A percentile compares a stretch with the other conserved stretches of the same genome.
These are phyloP conservation scores for Alternaria novae-zelandiae DNA, from an alignment of 2,329 filamentous ascomycete genomes.

Conservation along the genomic window DNA sequence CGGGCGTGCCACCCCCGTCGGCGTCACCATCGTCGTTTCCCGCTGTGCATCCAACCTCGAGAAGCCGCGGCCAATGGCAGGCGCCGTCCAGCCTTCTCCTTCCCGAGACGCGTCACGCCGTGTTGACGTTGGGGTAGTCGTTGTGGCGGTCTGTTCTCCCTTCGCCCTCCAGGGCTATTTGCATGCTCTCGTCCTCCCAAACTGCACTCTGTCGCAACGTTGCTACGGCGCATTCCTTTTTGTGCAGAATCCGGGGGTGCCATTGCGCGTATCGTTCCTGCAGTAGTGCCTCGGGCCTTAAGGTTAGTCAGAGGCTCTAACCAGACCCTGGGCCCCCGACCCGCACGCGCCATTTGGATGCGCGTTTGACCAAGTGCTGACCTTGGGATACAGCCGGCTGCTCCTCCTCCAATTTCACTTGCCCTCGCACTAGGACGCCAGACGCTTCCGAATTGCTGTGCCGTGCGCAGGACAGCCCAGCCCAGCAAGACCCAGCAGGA, in stretches of 20 bases:
- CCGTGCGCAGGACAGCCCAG: slow-evolving; percentile 13
- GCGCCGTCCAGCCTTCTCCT: background rate
- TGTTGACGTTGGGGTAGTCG: background rate
- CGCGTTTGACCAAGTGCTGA: slow-evolving; percentile 14
- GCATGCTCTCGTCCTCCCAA: background rate
- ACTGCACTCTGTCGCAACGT: background rate
- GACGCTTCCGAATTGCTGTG: slow-evolving; percentile 2
- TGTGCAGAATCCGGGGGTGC: slow-evolving; percentile 10
- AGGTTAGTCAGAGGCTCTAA: slow-evolving; percentile 7
- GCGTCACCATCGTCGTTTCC: slow-evolving; percentile 1
- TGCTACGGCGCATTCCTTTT: background rate
- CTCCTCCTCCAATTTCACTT: slow-evolving; percentile 21
- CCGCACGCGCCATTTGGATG: slow-evolving; percentile 17
- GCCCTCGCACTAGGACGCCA: slow-evolving; percentile 1
- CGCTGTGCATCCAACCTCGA: slow-evolving; percentile 2
- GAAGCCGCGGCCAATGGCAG: slow-evolving; percentile 5
- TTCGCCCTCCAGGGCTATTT: background rate
- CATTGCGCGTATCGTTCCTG: slow-evolving; percentile 18
- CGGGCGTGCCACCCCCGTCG: slow-evolving; percentile 6
- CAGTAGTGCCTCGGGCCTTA: slow-evolving; percentile 22
- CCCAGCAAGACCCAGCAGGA: slow-evolving; percentile 18
- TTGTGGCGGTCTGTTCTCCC: background rate
- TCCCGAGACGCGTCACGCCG: background rate
- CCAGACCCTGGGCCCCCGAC: slow-evolving; percentile 27
- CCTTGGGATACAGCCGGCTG: slow-evolving; percentile 15